These are phyloP conservation scores for Bruguiera gymnorhiza DNA, from an alignment of 345 rosid genomes.

Conservation along the genomic window DNA sequence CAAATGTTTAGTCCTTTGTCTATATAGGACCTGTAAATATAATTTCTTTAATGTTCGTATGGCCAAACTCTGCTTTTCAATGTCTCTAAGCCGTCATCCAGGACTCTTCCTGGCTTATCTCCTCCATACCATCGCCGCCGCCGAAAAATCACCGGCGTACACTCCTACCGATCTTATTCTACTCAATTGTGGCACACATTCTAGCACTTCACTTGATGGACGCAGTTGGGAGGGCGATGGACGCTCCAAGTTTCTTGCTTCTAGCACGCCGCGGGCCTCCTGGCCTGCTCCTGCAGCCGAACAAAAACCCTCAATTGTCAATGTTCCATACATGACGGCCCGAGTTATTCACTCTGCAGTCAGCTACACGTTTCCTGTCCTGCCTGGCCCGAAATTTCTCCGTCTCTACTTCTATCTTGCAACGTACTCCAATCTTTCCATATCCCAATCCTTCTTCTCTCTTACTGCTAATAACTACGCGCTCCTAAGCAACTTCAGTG, in stretches of 20 bases:
- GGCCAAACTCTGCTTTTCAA: background rate
- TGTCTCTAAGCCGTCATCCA: background rate
- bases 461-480: conserved; percentile 4
- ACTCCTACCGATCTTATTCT: conserved; percentile 9
- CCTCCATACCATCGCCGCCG: background rate
- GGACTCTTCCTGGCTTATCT: background rate
- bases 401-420: conserved; percentile 23
- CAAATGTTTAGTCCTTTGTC: too few relatives aligned
- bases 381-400: conserved; percentile 34
- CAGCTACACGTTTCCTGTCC: conserved; percentile 31
- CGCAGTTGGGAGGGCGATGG: conserved; percentile 30
- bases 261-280: background rate
- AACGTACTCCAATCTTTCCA: background rate
- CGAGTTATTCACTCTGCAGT: conserved; percentile 21
- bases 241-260: conserved; percentile 9
- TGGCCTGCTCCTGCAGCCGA: background rate
- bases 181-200: conserved; percentile 23
- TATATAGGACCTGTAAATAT: too few relatives aligned
- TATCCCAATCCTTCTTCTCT: background rate
- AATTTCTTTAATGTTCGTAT: too few relatives aligned
- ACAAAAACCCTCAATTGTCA: background rate
- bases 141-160: background rate
- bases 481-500: conserved; percentile 17
- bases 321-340: conserved; percentile 20
- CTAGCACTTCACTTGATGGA: background rate